Evolutionary conservation across 805 yeast genomes (phyloP), one percentile per base, ranked within the genome.

Genomic region (Wickerhamiella parazyma): DNA sequence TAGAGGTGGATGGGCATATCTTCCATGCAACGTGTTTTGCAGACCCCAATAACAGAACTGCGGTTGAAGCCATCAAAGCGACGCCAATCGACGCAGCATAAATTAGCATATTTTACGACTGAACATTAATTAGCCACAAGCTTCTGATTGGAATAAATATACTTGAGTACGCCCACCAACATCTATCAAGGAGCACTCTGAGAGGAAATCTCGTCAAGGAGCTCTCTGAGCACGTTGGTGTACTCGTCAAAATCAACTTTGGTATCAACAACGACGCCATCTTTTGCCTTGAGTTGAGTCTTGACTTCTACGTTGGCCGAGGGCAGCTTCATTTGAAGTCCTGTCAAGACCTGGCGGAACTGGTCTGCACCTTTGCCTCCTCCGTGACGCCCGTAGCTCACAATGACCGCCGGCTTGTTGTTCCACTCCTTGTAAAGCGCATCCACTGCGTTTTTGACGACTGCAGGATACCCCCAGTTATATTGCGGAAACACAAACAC

Each of bases 11-110:
- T 41, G 71, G 60, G 26, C 58, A 68, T 2, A 67, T 73, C 20
- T 77, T 73, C 55, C 91, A 82, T 61, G 77, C 76, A 33, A 68
- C 75, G 1, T 82, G 93, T 55, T 74, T 70, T 55, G 62, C 70
- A n/a, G 91, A 84, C 50, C 70, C 83, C n/a, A 60, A 55, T n/a
- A 55, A 54, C 44, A 33, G 33, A 36, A 22, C 45, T 12, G 43
- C 49, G 2, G 51, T 54, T 4, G 50, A 44, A n/a, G 41, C 50
- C 12, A 41, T 51, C 4, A 37, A 51, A 6, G 14, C 36, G 3
- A 19, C 7, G 3, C 11, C 14, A 16, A 5, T 10, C 14, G 12
- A 33, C 24, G 24, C n/a, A n/a, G n/a, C n/a, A n/a, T n/a, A n/a
- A n/a, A n/a, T n/a, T n/a, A n/a, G n/a, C n/a, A n/a, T n/a, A n/a